Conservation (phyloP, 2,329 filamentous ascomycete species). For the Aspergillus fumigatus region DNA sequence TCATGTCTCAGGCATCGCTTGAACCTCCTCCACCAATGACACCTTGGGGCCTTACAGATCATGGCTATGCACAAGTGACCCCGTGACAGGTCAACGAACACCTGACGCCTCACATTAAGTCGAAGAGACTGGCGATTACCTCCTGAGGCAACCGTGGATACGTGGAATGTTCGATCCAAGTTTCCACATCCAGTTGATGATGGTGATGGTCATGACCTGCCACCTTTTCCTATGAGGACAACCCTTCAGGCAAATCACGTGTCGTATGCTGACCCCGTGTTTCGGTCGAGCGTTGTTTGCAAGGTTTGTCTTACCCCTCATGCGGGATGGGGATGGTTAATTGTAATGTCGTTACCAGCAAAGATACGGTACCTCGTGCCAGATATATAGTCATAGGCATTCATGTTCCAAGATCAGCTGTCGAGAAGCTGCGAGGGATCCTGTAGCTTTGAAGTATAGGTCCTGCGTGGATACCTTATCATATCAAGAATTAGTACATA, state of each 20-base stretch:
- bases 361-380: not conserved
- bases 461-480: not conserved
- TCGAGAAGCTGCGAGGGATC: not conserved
- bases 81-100: slow-evolving; percentile 2
- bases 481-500: not conserved
- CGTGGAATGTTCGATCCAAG: not conserved
- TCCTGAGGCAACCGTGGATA: not conserved
- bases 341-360: not conserved
- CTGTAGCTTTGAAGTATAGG: not conserved
- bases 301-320: slow-evolving; percentile 15
- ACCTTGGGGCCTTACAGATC: slow-evolving; percentile 13
- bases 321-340: slow-evolving; percentile 1
- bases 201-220: not conserved
- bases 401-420: not conserved
- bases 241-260: slow-evolving; percentile 11
- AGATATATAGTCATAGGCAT: not conserved
- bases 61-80: slow-evolving; percentile 7
- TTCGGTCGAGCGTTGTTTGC: slow-evolving; percentile 7
- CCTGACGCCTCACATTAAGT: slow-evolving; percentile 4
- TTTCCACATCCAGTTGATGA: not conserved
- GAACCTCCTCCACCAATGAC: slow-evolving; percentile 8
- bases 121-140: slow-evolving; percentile 3
- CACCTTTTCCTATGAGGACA: not conserved
- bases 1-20: slow-evolving; percentile 11
- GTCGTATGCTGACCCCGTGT: slow-evolving; percentile 4